phyloP scores from a whole-genome alignment of 164 flowering plant genomes.

The Nymphaea colorata region DNA sequence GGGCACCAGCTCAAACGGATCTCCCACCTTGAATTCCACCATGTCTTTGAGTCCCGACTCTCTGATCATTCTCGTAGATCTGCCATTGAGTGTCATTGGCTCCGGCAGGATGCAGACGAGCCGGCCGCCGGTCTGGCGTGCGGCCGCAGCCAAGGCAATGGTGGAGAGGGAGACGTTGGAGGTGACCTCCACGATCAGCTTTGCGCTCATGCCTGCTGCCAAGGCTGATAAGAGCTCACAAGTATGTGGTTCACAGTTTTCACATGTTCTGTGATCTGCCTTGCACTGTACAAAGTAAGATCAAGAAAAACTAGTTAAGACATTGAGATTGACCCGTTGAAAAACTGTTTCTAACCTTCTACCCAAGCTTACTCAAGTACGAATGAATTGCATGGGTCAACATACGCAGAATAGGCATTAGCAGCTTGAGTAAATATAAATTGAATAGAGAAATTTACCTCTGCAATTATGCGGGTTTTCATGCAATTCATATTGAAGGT shows the following conservation, averaged over 20 bases:
- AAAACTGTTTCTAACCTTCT: too few relatives aligned
- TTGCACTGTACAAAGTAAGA: conserved; percentile 15
- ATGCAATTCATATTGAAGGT: too few relatives aligned
- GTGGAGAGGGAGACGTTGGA: conserved; percentile 31
- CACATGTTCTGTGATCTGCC: conserved; percentile 4
- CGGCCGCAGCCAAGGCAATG: conserved; percentile 54
- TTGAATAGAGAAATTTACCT: too few relatives aligned
- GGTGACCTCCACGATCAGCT: conserved; percentile 45
- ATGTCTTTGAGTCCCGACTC: conserved; percentile 36
- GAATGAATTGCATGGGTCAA: too few relatives aligned
- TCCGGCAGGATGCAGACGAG: conserved; percentile 49
- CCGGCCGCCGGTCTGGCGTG: conserved; percentile 49
- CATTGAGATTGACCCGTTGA: background rate
- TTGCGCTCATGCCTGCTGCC: conserved; percentile 55
- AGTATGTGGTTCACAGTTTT: conserved; percentile 25
- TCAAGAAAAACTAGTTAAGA: background rate
- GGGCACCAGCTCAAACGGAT: conserved; percentile 29
- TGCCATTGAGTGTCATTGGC: conserved; percentile 8
- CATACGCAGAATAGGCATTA: too few relatives aligned
- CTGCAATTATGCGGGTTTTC: too few relatives aligned
- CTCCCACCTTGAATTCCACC: conserved; percentile 46
- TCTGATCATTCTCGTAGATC: conserved; percentile 22
- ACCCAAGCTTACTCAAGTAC: too few relatives aligned
- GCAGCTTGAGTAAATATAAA: too few relatives aligned
- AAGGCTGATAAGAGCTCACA: conserved; percentile 49